Base-by-base conservation (phyloP, 1,139 yeast genomes). In the Candida gigantensis region DNA sequence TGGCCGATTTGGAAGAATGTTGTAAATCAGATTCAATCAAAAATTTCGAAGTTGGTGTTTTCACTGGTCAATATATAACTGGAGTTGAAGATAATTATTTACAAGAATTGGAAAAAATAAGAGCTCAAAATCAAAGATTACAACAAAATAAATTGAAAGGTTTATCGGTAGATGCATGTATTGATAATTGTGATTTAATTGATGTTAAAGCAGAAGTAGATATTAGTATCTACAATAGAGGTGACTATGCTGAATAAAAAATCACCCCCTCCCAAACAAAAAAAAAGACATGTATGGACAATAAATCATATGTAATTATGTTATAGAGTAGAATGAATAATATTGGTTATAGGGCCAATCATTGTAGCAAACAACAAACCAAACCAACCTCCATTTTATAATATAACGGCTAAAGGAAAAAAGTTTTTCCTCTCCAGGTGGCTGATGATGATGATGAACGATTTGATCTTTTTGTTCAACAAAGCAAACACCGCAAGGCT, bases 31-130 rank as follows among this genome's bases (percentile, higher is more conserved):
- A 74, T 18, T 55, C 50, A n/a, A 68, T 84, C 42, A 63, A 70
- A 25, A 39, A 54, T 17, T 92, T 89, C 55, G 98, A 92, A 65
- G 92, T 87, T 36, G 98, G 98, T 58, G 98, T 92, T n/a, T 92
- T 92, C 62, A 92, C 95, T 12, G 98, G 98, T 36, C 65, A 81
- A 47, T 92, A 92, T 60, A 80, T 92, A 45, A 92, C 98, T 12
- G 97, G 97, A 37, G 84, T 83, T 31, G 96, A 88, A 59, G 83
- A 85, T 53, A 77, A 78, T 37, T 90, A 92, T 60, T 62, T 92
- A 41, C 80, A 78, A 51, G 92, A 87, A 56, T 75, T 92, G 47
- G 97, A 90, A 60, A 71, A 74, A 46, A 79, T 88, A 40, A 79
- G 97, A 57, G 95, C 94, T 14, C 77, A 76, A 54, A 89, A 89